A percentile compares a stretch with the other conserved stretches of the same genome.
Evolutionary conservation across 345 rosid genomes (phyloP).

Genomic region (Sonneratia caseolaris): DNA sequence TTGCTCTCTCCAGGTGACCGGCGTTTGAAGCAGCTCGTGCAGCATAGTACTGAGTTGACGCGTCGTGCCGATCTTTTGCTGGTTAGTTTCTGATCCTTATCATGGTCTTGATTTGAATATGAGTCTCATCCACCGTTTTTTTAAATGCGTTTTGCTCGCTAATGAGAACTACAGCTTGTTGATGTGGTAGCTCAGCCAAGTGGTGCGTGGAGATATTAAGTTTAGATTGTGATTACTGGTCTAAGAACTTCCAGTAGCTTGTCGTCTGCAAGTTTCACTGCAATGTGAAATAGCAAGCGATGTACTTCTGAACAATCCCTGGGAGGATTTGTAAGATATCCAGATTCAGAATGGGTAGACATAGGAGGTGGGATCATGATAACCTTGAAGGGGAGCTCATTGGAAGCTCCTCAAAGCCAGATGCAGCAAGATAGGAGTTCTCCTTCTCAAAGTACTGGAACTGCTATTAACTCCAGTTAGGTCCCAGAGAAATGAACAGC

Average conservation of each 20-base stretch:
- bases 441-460: too few species aligned
- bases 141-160: background rate
- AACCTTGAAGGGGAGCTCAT: background rate
- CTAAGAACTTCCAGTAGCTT: background rate
- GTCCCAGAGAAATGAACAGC: too few species aligned
- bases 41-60: background rate
- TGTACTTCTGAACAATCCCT: background rate
- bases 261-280: background rate
- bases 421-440: too few species aligned
- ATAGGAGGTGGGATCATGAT: background rate
- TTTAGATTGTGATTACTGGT: background rate
- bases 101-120: background rate
- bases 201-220: background rate
- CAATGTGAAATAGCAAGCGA: background rate
- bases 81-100: background rate
- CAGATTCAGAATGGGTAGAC: background rate
- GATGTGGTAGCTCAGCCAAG: background rate
- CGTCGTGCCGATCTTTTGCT: background rate
- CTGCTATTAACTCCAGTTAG: too few species aligned
- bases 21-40: conserved; percentile 5
- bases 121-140: background rate
- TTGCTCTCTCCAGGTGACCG: background rate
- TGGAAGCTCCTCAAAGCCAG: background rate
- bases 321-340: background rate
- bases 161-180: too few species aligned